These are phyloP conservation scores for Pseudognaphalium luteoalbum DNA, from an alignment of 129 eudicot species.

Conservation along the genomic window DNA sequence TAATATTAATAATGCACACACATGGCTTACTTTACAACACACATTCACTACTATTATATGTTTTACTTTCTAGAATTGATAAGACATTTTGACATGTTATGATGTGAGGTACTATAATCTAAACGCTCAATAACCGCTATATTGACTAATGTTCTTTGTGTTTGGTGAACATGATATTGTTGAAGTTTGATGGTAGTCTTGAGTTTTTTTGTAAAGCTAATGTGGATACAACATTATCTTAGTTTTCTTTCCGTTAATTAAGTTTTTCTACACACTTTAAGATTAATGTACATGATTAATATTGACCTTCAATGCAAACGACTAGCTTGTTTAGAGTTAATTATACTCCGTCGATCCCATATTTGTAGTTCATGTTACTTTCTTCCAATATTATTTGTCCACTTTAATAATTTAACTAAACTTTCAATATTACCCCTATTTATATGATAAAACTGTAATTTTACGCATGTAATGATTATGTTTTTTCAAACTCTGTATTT, in stretches of 20 bases:
- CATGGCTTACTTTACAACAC: slow-evolving; percentile 40
- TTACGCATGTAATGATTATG: too few relatives aligned
- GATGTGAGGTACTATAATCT: background rate
- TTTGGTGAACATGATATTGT: background rate
- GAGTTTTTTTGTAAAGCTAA: background rate
- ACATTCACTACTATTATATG: slow-evolving; percentile 12
- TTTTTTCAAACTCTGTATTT: too few relatives aligned
- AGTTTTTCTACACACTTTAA: background rate
- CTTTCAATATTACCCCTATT: too few relatives aligned
- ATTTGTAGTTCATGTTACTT: too few relatives aligned
- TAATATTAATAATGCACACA: slow-evolving; percentile 17
- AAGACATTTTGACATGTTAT: slow-evolving; percentile 14
- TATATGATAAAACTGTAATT: too few relatives aligned
- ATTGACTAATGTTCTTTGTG: background rate
- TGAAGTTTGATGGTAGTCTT: background rate
- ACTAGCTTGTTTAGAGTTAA: background rate
- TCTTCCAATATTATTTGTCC: too few relatives aligned
- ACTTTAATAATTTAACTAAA: too few relatives aligned
- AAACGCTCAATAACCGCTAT: background rate
- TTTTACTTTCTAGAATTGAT: slow-evolving; percentile 31
- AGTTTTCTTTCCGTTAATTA: background rate
- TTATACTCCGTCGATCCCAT: too few relatives aligned
- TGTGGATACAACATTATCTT: too few relatives aligned
- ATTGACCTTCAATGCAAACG: background rate
- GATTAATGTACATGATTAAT: background rate